These are phyloP conservation scores for Amylocarpus encephaloides DNA, from an alignment of 2,329 filamentous ascomycete species.

Conservation along the genomic window DNA sequence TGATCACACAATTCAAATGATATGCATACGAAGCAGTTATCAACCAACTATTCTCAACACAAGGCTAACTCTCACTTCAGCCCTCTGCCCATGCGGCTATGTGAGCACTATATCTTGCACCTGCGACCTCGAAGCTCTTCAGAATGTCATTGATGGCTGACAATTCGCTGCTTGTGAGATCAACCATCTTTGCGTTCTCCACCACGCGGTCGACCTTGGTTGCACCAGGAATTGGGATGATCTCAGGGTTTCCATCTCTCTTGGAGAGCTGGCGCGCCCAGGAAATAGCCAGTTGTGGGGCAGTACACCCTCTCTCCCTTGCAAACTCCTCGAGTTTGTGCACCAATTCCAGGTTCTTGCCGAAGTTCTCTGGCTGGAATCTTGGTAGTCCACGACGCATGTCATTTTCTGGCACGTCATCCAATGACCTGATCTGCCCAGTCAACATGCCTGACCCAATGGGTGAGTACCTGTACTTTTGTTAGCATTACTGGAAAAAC, in stretches of 20 bases:
- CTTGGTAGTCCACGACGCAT: slow-evolving; percentile 53
- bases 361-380: slow-evolving; percentile 57
- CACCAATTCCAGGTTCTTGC: slow-evolving; percentile 58
- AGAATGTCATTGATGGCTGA: slow-evolving; percentile 44
- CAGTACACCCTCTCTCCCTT: slow-evolving; percentile 50
- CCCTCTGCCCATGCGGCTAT: slow-evolving; percentile 8
- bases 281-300: slow-evolving; percentile 58
- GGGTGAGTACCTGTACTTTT: slow-evolving; percentile 51
- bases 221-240: slow-evolving; percentile 63
- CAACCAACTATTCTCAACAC: neutral
- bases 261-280: slow-evolving; percentile 39
- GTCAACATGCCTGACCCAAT: slow-evolving; percentile 57
- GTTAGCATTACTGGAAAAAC: slow-evolving; percentile 7
- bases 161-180: slow-evolving; percentile 45
- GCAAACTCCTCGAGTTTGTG: slow-evolving; percentile 52
- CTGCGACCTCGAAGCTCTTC: slow-evolving; percentile 41
- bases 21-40: neutral
- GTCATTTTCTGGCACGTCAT: slow-evolving; percentile 51
- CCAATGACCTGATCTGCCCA: slow-evolving; percentile 41
- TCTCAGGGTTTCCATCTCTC: slow-evolving; percentile 30
- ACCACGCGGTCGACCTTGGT: slow-evolving; percentile 47
- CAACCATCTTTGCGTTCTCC: slow-evolving; percentile 52
- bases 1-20: slow-evolving; percentile 18
- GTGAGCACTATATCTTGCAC: slow-evolving; percentile 40
- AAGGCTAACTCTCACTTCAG: slow-evolving; percentile 8